A percentile compares a stretch with the other conserved stretches of the same genome.
These are phyloP conservation scores for Penicillium arizonense DNA, from an alignment of 495 filamentous ascomycete genomes.

Conservation along the genomic window DNA sequence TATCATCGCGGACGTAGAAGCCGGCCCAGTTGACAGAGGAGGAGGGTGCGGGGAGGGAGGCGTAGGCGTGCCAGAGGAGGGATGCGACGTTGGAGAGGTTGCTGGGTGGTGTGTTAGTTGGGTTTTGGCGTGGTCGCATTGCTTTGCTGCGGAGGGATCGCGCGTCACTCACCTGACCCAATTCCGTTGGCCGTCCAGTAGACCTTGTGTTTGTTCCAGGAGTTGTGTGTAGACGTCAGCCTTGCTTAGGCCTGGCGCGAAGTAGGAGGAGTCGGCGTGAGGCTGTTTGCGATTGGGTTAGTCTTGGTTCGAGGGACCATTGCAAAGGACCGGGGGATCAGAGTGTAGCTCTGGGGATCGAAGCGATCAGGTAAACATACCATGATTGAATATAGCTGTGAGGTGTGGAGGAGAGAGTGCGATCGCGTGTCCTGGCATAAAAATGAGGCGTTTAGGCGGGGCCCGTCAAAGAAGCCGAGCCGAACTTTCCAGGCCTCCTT, in stretches of 20 bases:
- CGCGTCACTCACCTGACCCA: constrained; percentile 77
- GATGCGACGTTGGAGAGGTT: constrained; percentile 84
- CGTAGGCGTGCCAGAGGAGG: constrained; percentile 83
- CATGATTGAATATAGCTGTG: not conserved
- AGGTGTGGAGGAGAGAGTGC: not conserved
- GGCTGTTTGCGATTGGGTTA: constrained; percentile 52
- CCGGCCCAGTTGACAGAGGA: constrained; percentile 83
- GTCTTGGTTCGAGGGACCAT: not conserved
- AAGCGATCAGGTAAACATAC: not conserved
- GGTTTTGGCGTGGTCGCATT: not conserved
- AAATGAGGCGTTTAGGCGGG: constrained; percentile 1
- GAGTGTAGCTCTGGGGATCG: too few relatives aligned
- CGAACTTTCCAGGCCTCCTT: too few relatives aligned
- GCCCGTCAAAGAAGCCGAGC: too few relatives aligned
- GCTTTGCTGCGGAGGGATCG: not conserved
- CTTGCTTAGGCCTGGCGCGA: constrained; percentile 64
- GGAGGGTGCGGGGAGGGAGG: constrained; percentile 72
- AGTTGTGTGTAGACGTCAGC: constrained; percentile 75
- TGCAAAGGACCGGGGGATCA: not conserved
- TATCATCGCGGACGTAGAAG: constrained; percentile 79
- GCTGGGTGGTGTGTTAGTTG: constrained; percentile 40
- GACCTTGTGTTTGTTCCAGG: constrained; percentile 63
- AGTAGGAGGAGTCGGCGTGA: constrained; percentile 83
- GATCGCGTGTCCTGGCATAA: not conserved
- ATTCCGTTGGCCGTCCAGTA: constrained; percentile 79